These are phyloP conservation scores for Barnettozyma wickerhamii DNA, from an alignment of 805 yeast species.

Conservation along the genomic window DNA sequence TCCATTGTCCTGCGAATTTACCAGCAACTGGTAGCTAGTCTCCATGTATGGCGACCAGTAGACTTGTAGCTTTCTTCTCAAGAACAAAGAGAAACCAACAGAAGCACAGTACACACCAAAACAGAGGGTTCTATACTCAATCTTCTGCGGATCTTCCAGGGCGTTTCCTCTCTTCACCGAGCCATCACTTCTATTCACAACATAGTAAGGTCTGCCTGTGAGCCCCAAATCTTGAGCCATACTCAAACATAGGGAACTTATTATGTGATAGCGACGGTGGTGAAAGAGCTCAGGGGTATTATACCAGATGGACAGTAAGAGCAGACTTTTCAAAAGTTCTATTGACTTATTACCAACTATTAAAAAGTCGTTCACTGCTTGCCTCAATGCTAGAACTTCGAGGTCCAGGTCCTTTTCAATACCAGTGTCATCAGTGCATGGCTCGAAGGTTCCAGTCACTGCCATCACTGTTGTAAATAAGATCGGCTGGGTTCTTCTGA, in stretches of 20 bases:
- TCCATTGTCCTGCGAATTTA: constrained; percentile 27
- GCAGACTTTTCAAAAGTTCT: constrained; percentile 59
- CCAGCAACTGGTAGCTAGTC: constrained; percentile 51
- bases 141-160: constrained; percentile 33
- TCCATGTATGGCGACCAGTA: constrained; percentile 61
- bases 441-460: constrained; percentile 44
- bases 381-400: constrained; percentile 48
- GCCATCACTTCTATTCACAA: constrained; percentile 37
- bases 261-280: constrained; percentile 71
- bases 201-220: constrained; percentile 46
- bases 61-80: constrained; percentile 58
- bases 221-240: constrained; percentile 77
- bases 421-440: constrained; percentile 24
- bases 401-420: constrained; percentile 41
- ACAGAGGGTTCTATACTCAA: constrained; percentile 49
- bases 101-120: constrained; percentile 57
- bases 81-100: constrained; percentile 58
- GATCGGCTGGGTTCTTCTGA: constrained; percentile 52
- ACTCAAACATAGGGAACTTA: constrained; percentile 59
- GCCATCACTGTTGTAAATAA: constrained; percentile 65
- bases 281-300: constrained; percentile 79
- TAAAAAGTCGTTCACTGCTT: constrained; percentile 55
- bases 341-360: constrained; percentile 66
- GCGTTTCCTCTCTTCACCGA: constrained; percentile 36
- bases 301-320: constrained; percentile 72